phyloP scores from a whole-genome alignment of 202 grass and related monocot species.

The Zoysia matrella region DNA sequence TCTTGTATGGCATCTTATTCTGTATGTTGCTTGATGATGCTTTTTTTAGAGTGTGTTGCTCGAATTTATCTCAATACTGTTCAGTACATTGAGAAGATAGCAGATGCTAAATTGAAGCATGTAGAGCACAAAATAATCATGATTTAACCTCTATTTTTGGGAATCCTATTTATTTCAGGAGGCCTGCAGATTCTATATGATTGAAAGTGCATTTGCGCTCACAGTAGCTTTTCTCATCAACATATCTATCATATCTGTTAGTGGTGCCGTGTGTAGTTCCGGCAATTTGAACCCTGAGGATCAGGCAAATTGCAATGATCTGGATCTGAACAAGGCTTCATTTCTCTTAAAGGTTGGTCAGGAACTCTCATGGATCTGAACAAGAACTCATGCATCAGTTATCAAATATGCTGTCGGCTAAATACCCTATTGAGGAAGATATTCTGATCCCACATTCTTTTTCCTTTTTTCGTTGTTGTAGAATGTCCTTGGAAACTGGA shows the following conservation, averaged over 20 bases:
- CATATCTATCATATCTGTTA: conserved; percentile 95
- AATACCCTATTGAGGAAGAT: not conserved
- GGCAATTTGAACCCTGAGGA: conserved; percentile 74
- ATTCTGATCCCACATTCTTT: conserved; percentile 24
- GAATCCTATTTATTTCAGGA: conserved; percentile 69
- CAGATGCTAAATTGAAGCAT: too few relatives aligned
- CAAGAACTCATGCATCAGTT: not conserved
- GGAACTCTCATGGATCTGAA: not conserved
- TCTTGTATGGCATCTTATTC: too few relatives aligned
- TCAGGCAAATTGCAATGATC: conserved; percentile 72
- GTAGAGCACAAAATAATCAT: conserved; percentile 4
- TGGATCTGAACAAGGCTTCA: conserved; percentile 98
- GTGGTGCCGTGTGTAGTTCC: conserved; percentile 80
- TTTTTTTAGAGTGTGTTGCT: too few relatives aligned
- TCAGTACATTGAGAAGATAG: too few relatives aligned
- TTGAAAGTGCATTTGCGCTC: conserved; percentile 98
- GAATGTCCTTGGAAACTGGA: conserved; percentile 96
- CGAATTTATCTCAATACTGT: too few relatives aligned
- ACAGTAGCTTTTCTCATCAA: conserved; percentile 95
- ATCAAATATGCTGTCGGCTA: not conserved
- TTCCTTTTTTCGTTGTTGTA: conserved; percentile 27
- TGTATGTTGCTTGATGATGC: too few relatives aligned
- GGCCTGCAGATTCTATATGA: conserved; percentile 88
- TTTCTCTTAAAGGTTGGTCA: conserved; percentile 86
- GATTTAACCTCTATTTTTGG: conserved; percentile 9